Evolutionary conservation across 169 alveolate species (phyloP).

Genomic region (Cryptosporidium meleagridis): DNA sequence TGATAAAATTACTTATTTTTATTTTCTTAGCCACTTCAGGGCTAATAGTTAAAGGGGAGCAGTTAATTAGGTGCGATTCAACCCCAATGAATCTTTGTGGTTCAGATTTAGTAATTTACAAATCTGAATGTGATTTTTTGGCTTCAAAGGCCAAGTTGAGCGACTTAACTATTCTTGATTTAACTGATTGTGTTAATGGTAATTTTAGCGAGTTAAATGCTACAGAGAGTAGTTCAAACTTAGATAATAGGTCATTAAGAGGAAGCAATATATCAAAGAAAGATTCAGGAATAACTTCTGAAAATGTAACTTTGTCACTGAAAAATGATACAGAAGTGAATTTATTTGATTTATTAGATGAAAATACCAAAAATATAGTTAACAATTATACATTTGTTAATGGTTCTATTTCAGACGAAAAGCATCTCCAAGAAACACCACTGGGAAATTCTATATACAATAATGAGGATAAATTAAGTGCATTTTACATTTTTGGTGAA

Average conservation of each 20-base stretch:
- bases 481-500: no score
- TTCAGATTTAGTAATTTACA: constrained; percentile 18
- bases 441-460: not conserved
- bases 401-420: not conserved
- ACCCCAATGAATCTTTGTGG: constrained; percentile 23
- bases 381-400: not conserved
- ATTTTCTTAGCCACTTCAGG: not conserved
- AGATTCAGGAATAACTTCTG: not conserved
- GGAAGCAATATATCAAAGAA: not conserved
- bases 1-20: not conserved
- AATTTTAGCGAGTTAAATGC: not conserved
- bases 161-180: constrained; percentile 32
- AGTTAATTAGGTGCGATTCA: not conserved
- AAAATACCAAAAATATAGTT: not conserved
- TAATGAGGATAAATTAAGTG: not conserved
- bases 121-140: constrained; percentile 56
- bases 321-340: not conserved
- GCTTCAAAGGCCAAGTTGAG: not conserved
- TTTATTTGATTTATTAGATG: not conserved
- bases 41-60: not conserved
- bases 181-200: constrained; percentile 14
- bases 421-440: not conserved
- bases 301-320: not conserved
- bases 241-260: not conserved
- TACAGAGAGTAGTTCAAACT: not conserved